Evolutionary conservation across 345 rosid species (phyloP), one percentile per base, ranked within the genome.

Genomic region (Eucalyptus dawsonii): DNA sequence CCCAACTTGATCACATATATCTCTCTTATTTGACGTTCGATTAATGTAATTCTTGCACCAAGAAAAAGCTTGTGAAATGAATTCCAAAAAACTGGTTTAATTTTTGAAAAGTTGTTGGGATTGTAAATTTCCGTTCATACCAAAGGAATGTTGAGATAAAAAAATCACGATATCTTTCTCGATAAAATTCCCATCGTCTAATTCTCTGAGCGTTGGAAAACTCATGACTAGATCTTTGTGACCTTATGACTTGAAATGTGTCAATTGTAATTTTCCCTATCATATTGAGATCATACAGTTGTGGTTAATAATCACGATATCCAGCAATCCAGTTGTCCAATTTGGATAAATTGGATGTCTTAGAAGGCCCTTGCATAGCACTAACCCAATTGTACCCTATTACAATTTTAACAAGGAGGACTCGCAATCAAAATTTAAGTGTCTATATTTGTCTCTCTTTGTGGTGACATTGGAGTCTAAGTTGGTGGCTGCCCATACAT

Each of bases 401-500:
- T 56, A 25, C 12, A 56, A 56, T 56, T 56, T 56, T 56, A 58
- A 25, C 7, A 11, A 11, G n/a, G n/a, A 2, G 29, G 65, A 11
- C 5, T 58, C 11, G 14, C 6, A 1, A 1, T 58, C 14, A 58
- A 58, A 58, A 58, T 25, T 25, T 58, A 58, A 11, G 65, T 25
- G 7, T 58, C 27, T 54, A 58, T 1, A 11, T 24, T 58, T 58
- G 4, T 25, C 6, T 58, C 3, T 56, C 7, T 62, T 62, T 62
- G 8, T 4, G 34, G 8, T 3, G 17, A 27, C 16, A 0, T 27
- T 60, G 3, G 15, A 12, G 4, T 60, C 31, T 27, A 60, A 27
- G 13, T 3, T 6, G 31, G 4, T 60, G 67, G 29, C 7, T 25
- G 13, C n/a, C 14, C 14, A 11, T 2, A 58, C 8, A 27, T 11